Base-by-base conservation (phyloP, 805 yeast genomes). In the Metschnikowia bowlesiae region DNA sequence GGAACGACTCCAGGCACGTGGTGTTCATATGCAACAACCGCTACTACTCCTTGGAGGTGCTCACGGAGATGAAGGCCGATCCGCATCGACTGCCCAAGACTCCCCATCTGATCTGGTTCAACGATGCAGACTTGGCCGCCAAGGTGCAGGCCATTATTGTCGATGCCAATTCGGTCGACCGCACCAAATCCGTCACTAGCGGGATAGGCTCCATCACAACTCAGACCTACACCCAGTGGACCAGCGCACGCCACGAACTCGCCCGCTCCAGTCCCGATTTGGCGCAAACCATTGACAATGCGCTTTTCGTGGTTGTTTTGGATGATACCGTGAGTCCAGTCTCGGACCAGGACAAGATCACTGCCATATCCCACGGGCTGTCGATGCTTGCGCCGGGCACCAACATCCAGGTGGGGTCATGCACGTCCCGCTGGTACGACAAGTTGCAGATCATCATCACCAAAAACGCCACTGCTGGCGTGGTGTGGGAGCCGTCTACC, bases 341-440 rank as follows among this genome's bases (percentile, higher is more conserved):
- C 6, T 61, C 73, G 2, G 81, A 78, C 49, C 73, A 70, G 43
- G 83, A 79, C 48, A 76, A 75, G 55, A 75, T 81, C 10, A 66
- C 65, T 49, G 73, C 72, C 22, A 75, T 81, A 10, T 71, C 80
- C 16, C 83, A 81, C 61, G 85, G 85, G 22, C 70, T 80, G 8
- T 71, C 80, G 1, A 58, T 55, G 34, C 69, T 79, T 38, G 69
- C 75, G 32, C 53, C 56, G 1, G 70, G 70, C 8, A 67, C 75
- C 31, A 80, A 78, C 51, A 65, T 77, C 42, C 85, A 81, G 62
- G 62, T 71, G 22, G 85, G 85, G 28, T 73, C 82, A 5, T 81
- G 85, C 62, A 78, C 82, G 13, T 78, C 80, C 43, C 66, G 85
- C 49, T 80, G 83, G 78, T 81, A 81, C 59, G 85, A 81, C 61